Conservation (phyloP, 2,329 filamentous ascomycete species). For the Penicillium italicum region DNA sequence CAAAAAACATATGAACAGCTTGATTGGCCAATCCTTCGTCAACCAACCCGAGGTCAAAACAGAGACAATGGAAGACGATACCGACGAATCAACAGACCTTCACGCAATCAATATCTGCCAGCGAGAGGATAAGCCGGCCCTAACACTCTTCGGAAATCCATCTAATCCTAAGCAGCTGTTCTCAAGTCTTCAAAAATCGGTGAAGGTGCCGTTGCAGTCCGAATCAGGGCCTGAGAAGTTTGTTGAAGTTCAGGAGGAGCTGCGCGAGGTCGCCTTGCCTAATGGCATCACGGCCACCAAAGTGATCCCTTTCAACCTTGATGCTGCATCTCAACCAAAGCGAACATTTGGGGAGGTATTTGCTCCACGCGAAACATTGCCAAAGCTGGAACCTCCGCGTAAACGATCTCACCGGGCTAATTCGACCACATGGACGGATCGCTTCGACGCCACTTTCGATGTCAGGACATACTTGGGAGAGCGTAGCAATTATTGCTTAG, state of each 20-base stretch:
- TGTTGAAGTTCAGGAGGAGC: constrained; percentile 45
- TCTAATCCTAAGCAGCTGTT: constrained; percentile 75
- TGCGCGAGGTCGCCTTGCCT: constrained; percentile 66
- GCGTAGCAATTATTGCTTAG: constrained; percentile 41
- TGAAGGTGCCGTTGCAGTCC: constrained; percentile 34
- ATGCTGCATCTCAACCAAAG: constrained; percentile 29
- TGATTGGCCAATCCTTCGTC: constrained; percentile 61
- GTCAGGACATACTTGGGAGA: constrained; percentile 34
- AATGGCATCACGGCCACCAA: constrained; percentile 69
- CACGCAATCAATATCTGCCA: constrained; percentile 40
- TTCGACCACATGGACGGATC: constrained; percentile 40
- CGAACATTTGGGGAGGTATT: constrained; percentile 48
- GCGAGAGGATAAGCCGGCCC: constrained; percentile 55
- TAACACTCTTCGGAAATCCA: constrained; percentile 74
- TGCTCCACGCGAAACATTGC: constrained; percentile 37
- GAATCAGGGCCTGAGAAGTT: constrained; percentile 35
- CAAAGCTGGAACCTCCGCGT: constrained; percentile 41
- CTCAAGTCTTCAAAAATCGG: constrained; percentile 68
- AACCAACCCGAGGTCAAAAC: constrained; percentile 35
- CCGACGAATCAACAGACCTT: constrained; percentile 32
- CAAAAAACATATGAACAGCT: constrained; percentile 59
- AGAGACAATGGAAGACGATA: constrained; percentile 35
- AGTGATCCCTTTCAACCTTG: constrained; percentile 52
- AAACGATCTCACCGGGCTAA: constrained; percentile 34
- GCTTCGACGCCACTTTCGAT: constrained; percentile 39